Conservation (phyloP, 768 basidiomycete species). For the Leucocoprinus sp. region DNA sequence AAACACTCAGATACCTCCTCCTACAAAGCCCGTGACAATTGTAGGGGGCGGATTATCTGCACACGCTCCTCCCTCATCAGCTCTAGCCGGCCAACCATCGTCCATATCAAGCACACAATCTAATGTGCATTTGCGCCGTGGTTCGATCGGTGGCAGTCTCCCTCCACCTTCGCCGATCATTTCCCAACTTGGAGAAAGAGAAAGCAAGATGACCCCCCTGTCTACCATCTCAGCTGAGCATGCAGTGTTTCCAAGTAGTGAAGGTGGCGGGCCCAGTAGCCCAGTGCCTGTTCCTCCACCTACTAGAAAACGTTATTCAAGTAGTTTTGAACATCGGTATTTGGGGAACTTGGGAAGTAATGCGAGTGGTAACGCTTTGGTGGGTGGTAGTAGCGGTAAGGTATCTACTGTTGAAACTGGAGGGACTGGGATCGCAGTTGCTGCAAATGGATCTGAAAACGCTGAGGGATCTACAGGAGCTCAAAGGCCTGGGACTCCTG, state of each 20-base stretch:
- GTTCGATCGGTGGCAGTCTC: slow-evolving; percentile 12
- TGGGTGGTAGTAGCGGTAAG: slow-evolving; percentile 7
- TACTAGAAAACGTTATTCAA: slow-evolving; percentile 60
- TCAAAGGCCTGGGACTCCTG: slow-evolving; percentile 11
- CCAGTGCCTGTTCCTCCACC: slow-evolving; percentile 18
- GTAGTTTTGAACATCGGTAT: slow-evolving; percentile 71
- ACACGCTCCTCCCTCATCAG: slow-evolving; percentile 1
- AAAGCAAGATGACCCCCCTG: slow-evolving; percentile 7
- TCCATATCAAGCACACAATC: slow-evolving; percentile 7
- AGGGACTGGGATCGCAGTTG: too few relatives aligned
- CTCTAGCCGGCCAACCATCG: slow-evolving; percentile 1
- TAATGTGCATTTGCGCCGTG: slow-evolving; percentile 15
- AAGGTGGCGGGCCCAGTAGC: slow-evolving; percentile 13
- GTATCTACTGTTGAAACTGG: not conserved
- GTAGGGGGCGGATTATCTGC: too few relatives aligned
- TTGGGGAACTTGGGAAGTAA: slow-evolving; percentile 25
- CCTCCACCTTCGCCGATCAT: slow-evolving; percentile 21
- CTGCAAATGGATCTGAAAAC: too few relatives aligned
- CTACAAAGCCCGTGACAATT: too few relatives aligned
- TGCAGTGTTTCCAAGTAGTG: slow-evolving; percentile 14
- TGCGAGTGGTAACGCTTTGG: slow-evolving; percentile 20
- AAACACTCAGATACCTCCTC: slow-evolving; percentile 7
- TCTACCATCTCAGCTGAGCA: slow-evolving; percentile 11
- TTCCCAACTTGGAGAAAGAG: not conserved
- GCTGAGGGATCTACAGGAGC: too few relatives aligned